Base-by-base conservation (phyloP, 192 early-diverging fungal genomes). In the Coemansia sp. region DNA sequence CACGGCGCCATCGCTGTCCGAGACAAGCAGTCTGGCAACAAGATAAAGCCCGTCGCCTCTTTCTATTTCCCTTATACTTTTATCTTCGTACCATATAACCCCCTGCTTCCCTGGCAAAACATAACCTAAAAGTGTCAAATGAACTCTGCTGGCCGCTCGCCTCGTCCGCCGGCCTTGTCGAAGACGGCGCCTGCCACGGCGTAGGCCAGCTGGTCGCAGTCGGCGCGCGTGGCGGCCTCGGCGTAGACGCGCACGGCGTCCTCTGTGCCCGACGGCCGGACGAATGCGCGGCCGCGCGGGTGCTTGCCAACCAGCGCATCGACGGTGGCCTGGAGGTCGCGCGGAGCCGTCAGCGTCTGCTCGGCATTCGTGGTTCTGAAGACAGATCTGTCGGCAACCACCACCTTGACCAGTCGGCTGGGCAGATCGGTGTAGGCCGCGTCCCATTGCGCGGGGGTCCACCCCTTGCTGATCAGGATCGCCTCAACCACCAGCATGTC, bases 231-330 rank as follows among this genome's bases (percentile, higher is more conserved):
- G 42, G 92, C 93, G 19, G 98, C 98, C 82, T 99, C 98, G 41
- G 98, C 96, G 72, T 99, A 99, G 13, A 99, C 95, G 56, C 98
- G 92, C 18, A 99, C 98, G 11, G 95, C 93, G 72, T 99, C 98
- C 77, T 99, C 98, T 26, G 98, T 99, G 40, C 98, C 98, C 12
- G 95, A 97, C 18, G 98, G 95, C 74, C 96, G 87, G 36, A 98
- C 97, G 88, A 99, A 99, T 5, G 94, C 94, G 52, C 98, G 87
- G 43, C 97, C 97, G 43, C 88, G 83, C 51, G 82, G 84, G 78
- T 90, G 94, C 83, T 96, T 94, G 43, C 85, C 85, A 1, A 97
- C 94, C 65, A 93, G 82, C 26, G 84, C 74, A 74, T 96, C 89
- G 66, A 99, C 95, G 7, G 88, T 84, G 6, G 74, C 86, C 87